Base-by-base conservation (phyloP, 768 basidiomycete species). In the Termitomyces eurrhizus region DNA sequence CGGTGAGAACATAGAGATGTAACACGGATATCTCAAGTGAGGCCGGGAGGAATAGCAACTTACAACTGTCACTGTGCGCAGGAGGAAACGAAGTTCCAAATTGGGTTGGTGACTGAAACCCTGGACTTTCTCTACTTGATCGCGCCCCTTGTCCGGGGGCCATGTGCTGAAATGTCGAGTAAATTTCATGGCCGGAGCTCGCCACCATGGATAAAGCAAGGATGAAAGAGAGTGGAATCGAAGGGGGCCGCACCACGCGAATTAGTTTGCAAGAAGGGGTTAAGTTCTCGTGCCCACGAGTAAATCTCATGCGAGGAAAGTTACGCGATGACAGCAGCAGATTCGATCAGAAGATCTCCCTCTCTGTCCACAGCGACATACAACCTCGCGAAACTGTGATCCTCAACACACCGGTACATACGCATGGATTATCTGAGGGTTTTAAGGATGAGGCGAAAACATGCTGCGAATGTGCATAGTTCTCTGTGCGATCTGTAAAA, bases 71-170 rank as follows among this genome's bases (percentile, higher is more conserved):
- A 62, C 77, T 74, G 75, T 78, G 76, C 58, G 75, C 71, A 63
- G 78, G 71, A 71, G 78, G 75, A 65, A 76, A 80, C 32, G 76
- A 75, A 52, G 80, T 70, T 58, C 76, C 77, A 73, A 87, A 87
- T 56, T 58, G 61, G 7, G 85, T 80, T 65, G 90, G 89, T 2
- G 89, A 90, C 67, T 89, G 87, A 26, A 90, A 74, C 62, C 86
- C 88, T 56, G 89, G 90, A 69, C 86, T 84, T 68, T 89, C 89
- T 69, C 90, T 88, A 71, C 86, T 88, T 26, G 87, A 88, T 73
- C 85, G 87, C 48, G 81, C 80, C 42, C 86, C 82, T 67, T 89
- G 87, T 69, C 89, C 89, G 60, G 78, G 73, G 62, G 79, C 75
- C 72, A 82, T 78, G 60, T 69, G 74, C 52, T 80, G 81, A 72